These are phyloP conservation scores for Prototheca wickerhamii DNA, from an alignment of 163 green algal genomes.

Conservation along the genomic window DNA sequence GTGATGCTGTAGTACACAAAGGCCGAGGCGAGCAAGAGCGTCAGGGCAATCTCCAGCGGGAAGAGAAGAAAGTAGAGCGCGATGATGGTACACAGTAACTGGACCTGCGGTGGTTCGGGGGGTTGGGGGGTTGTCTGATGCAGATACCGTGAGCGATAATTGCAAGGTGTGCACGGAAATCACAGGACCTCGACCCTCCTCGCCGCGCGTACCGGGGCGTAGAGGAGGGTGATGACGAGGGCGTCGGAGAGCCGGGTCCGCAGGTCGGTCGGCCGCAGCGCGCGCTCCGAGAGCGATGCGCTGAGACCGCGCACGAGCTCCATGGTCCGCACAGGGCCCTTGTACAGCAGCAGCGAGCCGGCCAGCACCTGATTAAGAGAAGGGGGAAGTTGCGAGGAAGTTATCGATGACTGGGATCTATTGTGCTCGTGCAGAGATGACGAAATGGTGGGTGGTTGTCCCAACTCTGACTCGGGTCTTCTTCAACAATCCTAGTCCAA, in stretches of 20 bases:
- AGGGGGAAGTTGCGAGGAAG: too few relatives aligned
- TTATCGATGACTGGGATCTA: too few relatives aligned
- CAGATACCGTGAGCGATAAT: too few relatives aligned
- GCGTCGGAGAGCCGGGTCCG: constrained; percentile 10
- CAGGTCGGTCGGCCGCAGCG: neutral
- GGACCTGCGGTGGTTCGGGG: constrained; percentile 1
- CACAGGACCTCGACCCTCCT: neutral
- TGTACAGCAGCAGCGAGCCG: constrained; percentile 41
- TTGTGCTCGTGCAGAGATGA: too few relatives aligned
- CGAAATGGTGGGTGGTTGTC: too few relatives aligned
- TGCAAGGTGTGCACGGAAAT: too few relatives aligned
- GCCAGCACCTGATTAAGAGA: constrained; percentile 52
- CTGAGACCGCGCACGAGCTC: constrained; percentile 5
- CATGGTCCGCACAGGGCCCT: constrained; percentile 7
- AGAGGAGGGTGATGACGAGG: constrained; percentile 31
- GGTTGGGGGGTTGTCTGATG: too few relatives aligned
- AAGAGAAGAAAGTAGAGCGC: constrained; percentile 47
- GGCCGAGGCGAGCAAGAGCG: constrained; percentile 38
- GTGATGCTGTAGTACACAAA: constrained; percentile 59
- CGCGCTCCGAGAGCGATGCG: neutral
- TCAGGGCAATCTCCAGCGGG: constrained; percentile 25
- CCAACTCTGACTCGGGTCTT: too few relatives aligned
- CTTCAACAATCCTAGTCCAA: too few relatives aligned
- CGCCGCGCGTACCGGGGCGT: constrained; percentile 19
- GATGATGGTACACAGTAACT: neutral